phyloP scores from a whole-genome alignment of 106 monocot genomes.

The Apostasia ramifera region DNA sequence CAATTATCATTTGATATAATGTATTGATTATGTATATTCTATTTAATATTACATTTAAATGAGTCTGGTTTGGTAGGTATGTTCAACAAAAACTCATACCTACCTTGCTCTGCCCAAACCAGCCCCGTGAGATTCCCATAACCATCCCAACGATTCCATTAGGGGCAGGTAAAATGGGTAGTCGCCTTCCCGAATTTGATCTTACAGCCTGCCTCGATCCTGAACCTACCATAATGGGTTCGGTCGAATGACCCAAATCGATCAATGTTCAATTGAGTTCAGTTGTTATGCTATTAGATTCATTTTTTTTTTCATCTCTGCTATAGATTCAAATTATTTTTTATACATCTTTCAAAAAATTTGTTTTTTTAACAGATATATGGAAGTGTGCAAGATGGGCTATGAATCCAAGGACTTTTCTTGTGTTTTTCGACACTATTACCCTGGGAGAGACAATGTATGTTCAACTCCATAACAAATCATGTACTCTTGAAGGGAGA shows the following conservation, averaged over 20 bases:
- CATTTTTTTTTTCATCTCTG: not conserved
- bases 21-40: too few species aligned
- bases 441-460: constrained; percentile 50
- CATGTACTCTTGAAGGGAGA: too few species aligned
- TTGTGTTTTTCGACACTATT: constrained; percentile 73
- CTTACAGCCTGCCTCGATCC: not conserved
- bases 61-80: too few species aligned
- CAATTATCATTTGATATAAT: too few species aligned
- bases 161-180: not conserved
- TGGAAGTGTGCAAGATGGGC: constrained; percentile 46
- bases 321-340: not conserved
- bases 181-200: not conserved
- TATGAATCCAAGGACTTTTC: constrained; percentile 77
- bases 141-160: too few species aligned
- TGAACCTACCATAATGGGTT: not conserved
- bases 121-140: too few species aligned
- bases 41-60: too few species aligned
- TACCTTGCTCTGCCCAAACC: too few species aligned
- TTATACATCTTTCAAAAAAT: not conserved
- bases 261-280: not conserved
- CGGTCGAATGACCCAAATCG: not conserved
- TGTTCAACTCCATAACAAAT: too few species aligned
- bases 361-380: constrained; percentile 44
- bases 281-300: not conserved
- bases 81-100: too few species aligned